These are phyloP conservation scores for Hypoxylon sp. DNA, from an alignment of 2,329 filamentous ascomycete species.

Conservation along the genomic window DNA sequence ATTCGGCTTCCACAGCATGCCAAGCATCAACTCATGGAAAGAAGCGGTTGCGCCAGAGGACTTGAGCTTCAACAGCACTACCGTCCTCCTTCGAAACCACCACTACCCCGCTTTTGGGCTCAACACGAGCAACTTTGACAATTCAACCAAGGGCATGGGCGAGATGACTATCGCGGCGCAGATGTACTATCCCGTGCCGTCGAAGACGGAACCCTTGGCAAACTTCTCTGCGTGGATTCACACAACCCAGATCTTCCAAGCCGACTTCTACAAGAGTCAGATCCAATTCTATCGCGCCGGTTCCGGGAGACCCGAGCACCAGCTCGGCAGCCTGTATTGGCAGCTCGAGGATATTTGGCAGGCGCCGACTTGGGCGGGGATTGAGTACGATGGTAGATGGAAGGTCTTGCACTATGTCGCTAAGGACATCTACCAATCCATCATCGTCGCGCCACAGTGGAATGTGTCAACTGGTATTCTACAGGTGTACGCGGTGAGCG, in stretches of 20 bases:
- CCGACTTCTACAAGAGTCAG: conserved; percentile 72
- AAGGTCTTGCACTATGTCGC: conserved; percentile 73
- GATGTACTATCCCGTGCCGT: conserved; percentile 69
- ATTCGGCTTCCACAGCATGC: conserved; percentile 76
- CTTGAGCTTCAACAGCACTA: conserved; percentile 70
- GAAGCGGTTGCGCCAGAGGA: conserved; percentile 66
- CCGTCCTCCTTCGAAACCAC: conserved; percentile 70
- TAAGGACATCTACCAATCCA: conserved; percentile 69
- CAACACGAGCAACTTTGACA: conserved; percentile 62
- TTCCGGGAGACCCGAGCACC: conserved; percentile 69
- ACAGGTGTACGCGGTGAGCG: conserved; percentile 69
- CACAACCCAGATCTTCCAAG: conserved; percentile 75
- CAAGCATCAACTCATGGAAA: conserved; percentile 70
- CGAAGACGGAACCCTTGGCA: conserved; percentile 65
- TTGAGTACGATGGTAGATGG: conserved; percentile 75
- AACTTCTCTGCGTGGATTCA: conserved; percentile 75
- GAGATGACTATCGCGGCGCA: conserved; percentile 72
- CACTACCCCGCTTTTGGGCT: conserved; percentile 68
- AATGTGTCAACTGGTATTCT: conserved; percentile 65
- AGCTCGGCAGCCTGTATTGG: conserved; percentile 74
- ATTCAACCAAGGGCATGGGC: conserved; percentile 62
- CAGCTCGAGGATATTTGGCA: conserved; percentile 77
- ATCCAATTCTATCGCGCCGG: conserved; percentile 74
- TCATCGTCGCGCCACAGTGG: conserved; percentile 73
- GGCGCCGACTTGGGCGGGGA: conserved; percentile 73